Percentiles rank a stretch among this genome's conserved stretches.
Conservation (phyloP, 352 stramenopile genomes). For the Phytophthora constricta region DNA sequence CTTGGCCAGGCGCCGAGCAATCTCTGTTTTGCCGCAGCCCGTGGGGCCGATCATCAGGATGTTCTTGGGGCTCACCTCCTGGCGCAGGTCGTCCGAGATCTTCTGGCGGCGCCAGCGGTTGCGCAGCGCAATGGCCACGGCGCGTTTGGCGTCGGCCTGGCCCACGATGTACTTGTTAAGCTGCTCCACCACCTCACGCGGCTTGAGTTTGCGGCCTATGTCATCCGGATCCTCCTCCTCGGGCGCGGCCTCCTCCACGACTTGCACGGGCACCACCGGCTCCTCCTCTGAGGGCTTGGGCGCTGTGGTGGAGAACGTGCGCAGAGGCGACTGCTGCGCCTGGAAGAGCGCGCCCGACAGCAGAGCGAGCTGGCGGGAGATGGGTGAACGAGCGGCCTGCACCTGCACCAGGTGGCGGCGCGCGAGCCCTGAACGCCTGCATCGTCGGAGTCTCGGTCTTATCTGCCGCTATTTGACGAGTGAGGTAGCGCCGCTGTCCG, state of each 20-base stretch:
- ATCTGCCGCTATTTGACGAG: slow-evolving; percentile 23
- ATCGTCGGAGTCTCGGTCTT: slow-evolving; percentile 39
- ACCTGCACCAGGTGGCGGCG: slow-evolving; percentile 22
- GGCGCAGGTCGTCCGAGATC: slow-evolving; percentile 91
- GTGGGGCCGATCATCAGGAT: slow-evolving; percentile 99
- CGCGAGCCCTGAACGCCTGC: slow-evolving; percentile 51
- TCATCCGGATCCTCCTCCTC: slow-evolving; percentile 48
- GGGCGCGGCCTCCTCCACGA: slow-evolving; percentile 36
- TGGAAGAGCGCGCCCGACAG: slow-evolving; percentile 22
- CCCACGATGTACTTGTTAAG: slow-evolving; percentile 99
- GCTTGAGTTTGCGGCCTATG: slow-evolving; percentile 89
- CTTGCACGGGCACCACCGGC: slow-evolving; percentile 25
- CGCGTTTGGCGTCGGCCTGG: slow-evolving; percentile 97
- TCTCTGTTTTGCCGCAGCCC: slow-evolving; percentile 98
- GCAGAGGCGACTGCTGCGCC: slow-evolving; percentile 12
- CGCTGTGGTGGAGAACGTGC: slow-evolving; percentile 44
- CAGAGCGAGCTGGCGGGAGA: not conserved
- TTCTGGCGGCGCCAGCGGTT: slow-evolving; percentile 98
- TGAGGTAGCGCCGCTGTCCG: too few relatives aligned
- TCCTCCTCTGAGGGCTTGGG: slow-evolving; percentile 42
- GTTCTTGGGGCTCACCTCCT: slow-evolving; percentile 98
- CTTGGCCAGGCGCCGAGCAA: slow-evolving; percentile 96
- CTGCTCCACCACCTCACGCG: slow-evolving; percentile 93
- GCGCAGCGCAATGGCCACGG: slow-evolving; percentile 97
- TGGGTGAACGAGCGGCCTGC: not conserved